A percentile compares a stretch with the other conserved stretches of the same genome.
Conservation (phyloP, 2,329 filamentous ascomycete genomes). For the Pseudocercospora pini-densiflorae region DNA sequence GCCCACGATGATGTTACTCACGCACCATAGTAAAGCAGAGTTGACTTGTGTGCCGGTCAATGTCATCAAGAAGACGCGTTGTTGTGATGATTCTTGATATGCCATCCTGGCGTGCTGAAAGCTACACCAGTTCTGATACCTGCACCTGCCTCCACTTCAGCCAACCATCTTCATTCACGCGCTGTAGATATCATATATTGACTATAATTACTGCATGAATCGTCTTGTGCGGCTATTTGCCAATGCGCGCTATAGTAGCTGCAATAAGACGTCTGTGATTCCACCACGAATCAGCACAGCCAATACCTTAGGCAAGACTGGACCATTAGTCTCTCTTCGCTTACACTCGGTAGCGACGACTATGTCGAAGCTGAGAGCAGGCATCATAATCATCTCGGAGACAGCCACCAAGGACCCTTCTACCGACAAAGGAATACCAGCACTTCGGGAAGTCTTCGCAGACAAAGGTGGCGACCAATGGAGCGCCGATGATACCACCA, state of each 20-base stretch:
- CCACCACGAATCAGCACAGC: neutral
- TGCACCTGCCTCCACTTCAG: neutral
- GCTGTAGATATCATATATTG: neutral
- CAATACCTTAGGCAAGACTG: neutral
- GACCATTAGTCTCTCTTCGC: neutral
- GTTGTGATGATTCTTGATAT: neutral
- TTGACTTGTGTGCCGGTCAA: too few species aligned
- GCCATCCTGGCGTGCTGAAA: neutral
- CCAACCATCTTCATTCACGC: neutral
- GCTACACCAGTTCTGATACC: neutral
- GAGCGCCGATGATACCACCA: slow-evolving; percentile 69
- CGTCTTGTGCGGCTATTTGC: neutral
- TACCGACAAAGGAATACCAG: slow-evolving; percentile 72
- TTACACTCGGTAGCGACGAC: neutral
- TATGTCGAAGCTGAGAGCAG: slow-evolving; percentile 63
- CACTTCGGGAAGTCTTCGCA: slow-evolving; percentile 71
- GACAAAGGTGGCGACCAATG: slow-evolving; percentile 71
- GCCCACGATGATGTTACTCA: too few species aligned
- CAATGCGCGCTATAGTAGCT: neutral
- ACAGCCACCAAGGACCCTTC: slow-evolving; percentile 81
- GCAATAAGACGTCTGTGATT: neutral
- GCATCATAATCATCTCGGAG: slow-evolving; percentile 86
- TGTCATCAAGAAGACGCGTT: neutral
- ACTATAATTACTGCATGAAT: neutral
- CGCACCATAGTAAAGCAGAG: too few species aligned